Evolutionary conservation across 805 yeast genomes (phyloP).

Genomic region (Yamadazyma akitaensis): DNA sequence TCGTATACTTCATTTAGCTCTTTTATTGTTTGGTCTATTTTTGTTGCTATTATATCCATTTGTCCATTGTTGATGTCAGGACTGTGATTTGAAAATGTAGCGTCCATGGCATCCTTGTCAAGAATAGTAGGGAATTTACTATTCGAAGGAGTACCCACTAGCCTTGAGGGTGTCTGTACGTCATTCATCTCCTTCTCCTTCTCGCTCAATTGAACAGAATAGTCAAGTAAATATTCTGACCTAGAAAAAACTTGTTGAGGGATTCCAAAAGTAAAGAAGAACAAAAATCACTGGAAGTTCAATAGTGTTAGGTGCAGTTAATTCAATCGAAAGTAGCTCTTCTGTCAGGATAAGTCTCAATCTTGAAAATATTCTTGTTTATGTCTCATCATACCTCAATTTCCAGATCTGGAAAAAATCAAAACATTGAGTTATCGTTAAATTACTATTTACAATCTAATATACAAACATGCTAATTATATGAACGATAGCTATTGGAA

Average conservation of each 20-base stretch:
- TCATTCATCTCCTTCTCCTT: slow-evolving; percentile 5
- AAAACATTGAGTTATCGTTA: slow-evolving; percentile 1
- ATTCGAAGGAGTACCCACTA: slow-evolving; percentile 6
- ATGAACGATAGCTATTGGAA: background rate
- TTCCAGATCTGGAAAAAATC: slow-evolving; percentile 3
- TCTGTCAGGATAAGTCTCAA: slow-evolving; percentile 1
- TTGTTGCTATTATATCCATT: slow-evolving; percentile 30
- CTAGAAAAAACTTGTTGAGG: background rate
- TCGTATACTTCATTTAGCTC: slow-evolving; percentile 47
- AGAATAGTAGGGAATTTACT: background rate
- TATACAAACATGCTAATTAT: background rate
- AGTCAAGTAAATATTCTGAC: background rate
- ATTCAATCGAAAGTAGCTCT: background rate
- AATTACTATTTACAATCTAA: slow-evolving; percentile 3
- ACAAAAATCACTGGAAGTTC: background rate
- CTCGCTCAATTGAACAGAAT: background rate
- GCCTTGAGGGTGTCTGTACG: slow-evolving; percentile 10
- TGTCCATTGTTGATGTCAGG: slow-evolving; percentile 10
- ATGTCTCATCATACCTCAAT: slow-evolving; percentile 1
- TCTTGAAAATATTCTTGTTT: slow-evolving; percentile 3
- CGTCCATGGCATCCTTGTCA: slow-evolving; percentile 1
- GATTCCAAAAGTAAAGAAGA: no score
- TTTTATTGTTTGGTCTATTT: slow-evolving; percentile 34
- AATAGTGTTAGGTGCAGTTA: background rate
- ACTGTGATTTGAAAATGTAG: background rate